Evolutionary conservation across 1,284 basidiomycete genomes (phyloP), one percentile per base, ranked within the genome.

Genomic region (Uromyces viciae-fabae): DNA sequence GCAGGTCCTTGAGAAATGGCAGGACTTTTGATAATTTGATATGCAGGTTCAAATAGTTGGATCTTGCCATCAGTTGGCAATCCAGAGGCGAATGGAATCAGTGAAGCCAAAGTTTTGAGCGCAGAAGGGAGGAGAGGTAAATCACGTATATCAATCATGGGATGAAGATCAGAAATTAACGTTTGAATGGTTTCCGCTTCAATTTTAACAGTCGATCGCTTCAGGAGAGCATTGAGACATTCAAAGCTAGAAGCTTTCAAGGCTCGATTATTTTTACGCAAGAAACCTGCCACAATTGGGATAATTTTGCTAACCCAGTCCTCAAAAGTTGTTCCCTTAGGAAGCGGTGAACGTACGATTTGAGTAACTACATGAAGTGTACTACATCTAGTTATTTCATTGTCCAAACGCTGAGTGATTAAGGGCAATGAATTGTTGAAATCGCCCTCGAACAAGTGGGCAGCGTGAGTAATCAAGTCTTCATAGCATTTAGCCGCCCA

Each of bases 401-500:
- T 88, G 42, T 91, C 90, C 0, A 95, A 91, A 1, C 91, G 90
- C 3, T 90, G 89, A 64, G 91, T 89, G 84, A 96, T 92, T 77
- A 98, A 91, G 4, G 90, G 90, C 64, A 90, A 85, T 36, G 85
- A 85, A 3, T 84, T 84, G 3, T 83, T 77, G 56, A 84, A 82
- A n/a, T 87, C 85, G 9, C 80, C 19, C 0, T 84, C 83, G 19
- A 89, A 84, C 22, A 90, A 87, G 74, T 94, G 93, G 0, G 92
- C 92, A 14, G 94, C 93, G 83, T 91, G 91, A 49, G 94, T 90
- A 89, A 98, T 92, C 4, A 98, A 87, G 84, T 94, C 92, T 0
- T 92, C 94, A 49, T 98, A 89, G 60, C 90, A 91, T 43, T 92
- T 90, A 84, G 98, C 92, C 0, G 94, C 94, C 82, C 90, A 91